Evolutionary conservation across 176 grass and related monocot species (phyloP), one percentile per base, ranked within the genome.

Genomic region (Cymbopogon citratus): DNA sequence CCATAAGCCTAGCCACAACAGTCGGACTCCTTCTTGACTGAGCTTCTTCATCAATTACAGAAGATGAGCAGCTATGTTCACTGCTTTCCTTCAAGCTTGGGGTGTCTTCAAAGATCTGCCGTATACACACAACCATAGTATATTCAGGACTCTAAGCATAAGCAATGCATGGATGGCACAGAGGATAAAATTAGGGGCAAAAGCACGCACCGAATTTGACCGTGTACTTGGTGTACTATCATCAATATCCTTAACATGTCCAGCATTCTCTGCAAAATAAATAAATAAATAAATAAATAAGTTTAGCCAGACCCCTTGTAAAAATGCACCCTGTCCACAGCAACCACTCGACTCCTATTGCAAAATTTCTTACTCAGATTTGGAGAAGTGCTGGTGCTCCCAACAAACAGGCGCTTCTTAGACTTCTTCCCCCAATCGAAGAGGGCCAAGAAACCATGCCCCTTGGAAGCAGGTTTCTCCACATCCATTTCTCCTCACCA

Each of bases 381-480:
- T 1, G 78, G 87, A 44, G 68, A 86, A 75, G 43, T 28, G 45
- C 83, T 69, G 5, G 70, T 57, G 28, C 40, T 71, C 75, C 75
- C 88, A 21, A 73, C 35, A 51, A 96, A 85, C 12, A 92, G 78
- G 45, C 87, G 91, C 70, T 92, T 90, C 80, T 79, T 92, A 9
- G 91, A 86, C 65, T 95, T 99, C 86, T 89, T 95, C 63, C 86
- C 85, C 97, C 93, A 99, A 63, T 99, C 93, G 80, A 99, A 90
- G 3, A 93, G 79, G 74, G 87, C 84, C 61, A 93, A 90, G 89
- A 96, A 92, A 66, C 87, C 90, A 89, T 79, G 91, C 12, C 88
- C 85, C 82, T 95, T 96, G 16, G 93, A 81, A 69, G 62, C 73
- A 80, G 85, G 70, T 82, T 90, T 92, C 73, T 94, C 92, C 48